A percentile compares a stretch with the other conserved stretches of the same genome.
Evolutionary conservation across 2,329 filamentous ascomycete species (phyloP).

Genomic region (Sarocladium oryzae): DNA sequence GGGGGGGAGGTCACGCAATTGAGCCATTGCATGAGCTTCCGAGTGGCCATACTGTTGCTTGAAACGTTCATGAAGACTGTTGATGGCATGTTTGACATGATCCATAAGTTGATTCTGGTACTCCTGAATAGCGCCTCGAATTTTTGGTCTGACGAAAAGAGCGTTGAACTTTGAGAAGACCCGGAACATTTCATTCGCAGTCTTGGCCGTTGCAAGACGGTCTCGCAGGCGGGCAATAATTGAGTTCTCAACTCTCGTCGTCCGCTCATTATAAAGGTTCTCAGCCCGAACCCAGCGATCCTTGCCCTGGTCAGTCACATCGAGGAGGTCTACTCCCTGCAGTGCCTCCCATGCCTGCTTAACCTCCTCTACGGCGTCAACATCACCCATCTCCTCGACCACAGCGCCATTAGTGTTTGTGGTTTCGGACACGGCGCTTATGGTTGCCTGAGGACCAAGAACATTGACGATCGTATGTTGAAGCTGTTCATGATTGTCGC

Average conservation of each 20-base stretch:
- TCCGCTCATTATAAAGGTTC: conserved; percentile 94
- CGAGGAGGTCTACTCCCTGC: conserved; percentile 90
- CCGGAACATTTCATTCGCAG: conserved; percentile 98
- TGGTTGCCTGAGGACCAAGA: conserved; percentile 67
- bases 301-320: conserved; percentile 85
- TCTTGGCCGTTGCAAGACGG: conserved; percentile 89
- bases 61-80: conserved; percentile 88
- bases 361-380: conserved; percentile 95
- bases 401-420: conserved; percentile 56
- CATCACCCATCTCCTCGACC: conserved; percentile 91
- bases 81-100: conserved; percentile 95
- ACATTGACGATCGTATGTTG: conserved; percentile 95
- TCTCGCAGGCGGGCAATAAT: conserved; percentile 94
- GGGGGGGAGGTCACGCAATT: conserved; percentile 88
- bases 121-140: conserved; percentile 93
- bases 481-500: conserved; percentile 94
- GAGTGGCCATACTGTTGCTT: conserved; percentile 99
- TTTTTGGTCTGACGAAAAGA: conserved; percentile 97
- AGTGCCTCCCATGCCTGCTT: conserved; percentile 89
- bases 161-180: conserved; percentile 99
- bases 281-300: conserved; percentile 90
- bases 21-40: conserved; percentile 96
- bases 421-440: conserved; percentile 46
- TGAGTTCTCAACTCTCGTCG: conserved; percentile 94
- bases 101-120: conserved; percentile 98